Percentiles rank a stretch among this genome's conserved stretches.
Conservation (phyloP, 106 monocot genomes). For the Dactylorhiza incarnata region DNA sequence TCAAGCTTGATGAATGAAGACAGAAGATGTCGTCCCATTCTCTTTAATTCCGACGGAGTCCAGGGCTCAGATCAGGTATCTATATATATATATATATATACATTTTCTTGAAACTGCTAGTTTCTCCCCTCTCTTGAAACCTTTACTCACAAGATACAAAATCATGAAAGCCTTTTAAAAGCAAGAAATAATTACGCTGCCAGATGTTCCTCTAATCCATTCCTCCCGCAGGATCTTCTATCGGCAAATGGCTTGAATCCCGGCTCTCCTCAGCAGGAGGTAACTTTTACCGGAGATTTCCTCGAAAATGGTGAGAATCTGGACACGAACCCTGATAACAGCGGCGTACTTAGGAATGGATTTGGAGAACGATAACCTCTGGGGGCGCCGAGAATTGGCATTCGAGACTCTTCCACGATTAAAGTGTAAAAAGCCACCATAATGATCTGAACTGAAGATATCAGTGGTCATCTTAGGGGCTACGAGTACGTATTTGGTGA, state of each 20-base stretch:
- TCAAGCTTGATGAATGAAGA: conserved; percentile 78
- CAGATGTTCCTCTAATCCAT: neutral
- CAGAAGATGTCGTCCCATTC: conserved; percentile 48
- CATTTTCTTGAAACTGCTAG: no score
- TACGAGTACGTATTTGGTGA: neutral
- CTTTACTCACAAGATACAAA: neutral
- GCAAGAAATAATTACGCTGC: neutral
- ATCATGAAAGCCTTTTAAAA: neutral
- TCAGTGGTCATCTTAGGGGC: neutral
- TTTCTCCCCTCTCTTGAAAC: no score
- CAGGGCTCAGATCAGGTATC: conserved; percentile 38
- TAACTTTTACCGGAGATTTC: neutral
- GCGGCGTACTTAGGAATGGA: neutral
- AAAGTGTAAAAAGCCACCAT: neutral
- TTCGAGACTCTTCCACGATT: neutral
- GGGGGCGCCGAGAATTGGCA: no score
- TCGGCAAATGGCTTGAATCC: conserved; percentile 2
- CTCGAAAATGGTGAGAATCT: neutral
- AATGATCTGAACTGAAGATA: neutral
- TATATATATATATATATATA: neutral
- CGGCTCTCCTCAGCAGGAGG: conserved; percentile 6
- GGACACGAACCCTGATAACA: neutral
- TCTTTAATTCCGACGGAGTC: conserved; percentile 31
- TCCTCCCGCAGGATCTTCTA: conserved; percentile 15
- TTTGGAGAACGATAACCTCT: neutral